Conservation (phyloP, 2,329 filamentous ascomycete species). For the Aureobasidium zeae region DNA sequence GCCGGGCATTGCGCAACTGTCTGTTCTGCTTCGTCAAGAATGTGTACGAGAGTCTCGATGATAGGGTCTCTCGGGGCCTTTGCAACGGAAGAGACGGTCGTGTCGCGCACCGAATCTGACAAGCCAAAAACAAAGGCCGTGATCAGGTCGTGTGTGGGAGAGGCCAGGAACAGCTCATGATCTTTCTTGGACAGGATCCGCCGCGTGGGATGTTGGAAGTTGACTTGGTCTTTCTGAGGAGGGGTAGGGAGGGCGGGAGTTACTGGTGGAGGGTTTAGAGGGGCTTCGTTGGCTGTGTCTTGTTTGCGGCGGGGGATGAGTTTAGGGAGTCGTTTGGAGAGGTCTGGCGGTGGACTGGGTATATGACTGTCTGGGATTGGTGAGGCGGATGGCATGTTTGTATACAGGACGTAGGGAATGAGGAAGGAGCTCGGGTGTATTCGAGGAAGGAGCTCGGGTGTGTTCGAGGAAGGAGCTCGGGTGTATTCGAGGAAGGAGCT, state of each 20-base stretch:
- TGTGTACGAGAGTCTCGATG: slow-evolving; percentile 54
- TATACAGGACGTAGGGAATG: too few relatives aligned
- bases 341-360: slow-evolving; percentile 31
- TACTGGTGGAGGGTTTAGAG: slow-evolving; percentile 52
- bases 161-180: slow-evolving; percentile 70
- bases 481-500: too few relatives aligned
- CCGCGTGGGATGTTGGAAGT: slow-evolving; percentile 59
- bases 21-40: slow-evolving; percentile 60
- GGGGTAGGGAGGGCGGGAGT: slow-evolving; percentile 66
- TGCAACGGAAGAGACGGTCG: slow-evolving; percentile 53
- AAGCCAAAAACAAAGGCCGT: slow-evolving; percentile 79
- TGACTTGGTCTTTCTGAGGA: slow-evolving; percentile 44
- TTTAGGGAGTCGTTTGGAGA: slow-evolving; percentile 54
- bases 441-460: too few relatives aligned
- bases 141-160: slow-evolving; percentile 65
- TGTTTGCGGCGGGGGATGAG: slow-evolving; percentile 56
- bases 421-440: too few relatives aligned
- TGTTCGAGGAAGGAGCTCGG: too few relatives aligned
- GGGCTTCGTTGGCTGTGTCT: slow-evolving; percentile 33
- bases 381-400: slow-evolving; percentile 53
- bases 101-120: slow-evolving; percentile 68
- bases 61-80: slow-evolving; percentile 47
- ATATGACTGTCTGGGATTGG: slow-evolving; percentile 67
- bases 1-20: slow-evolving; percentile 64
- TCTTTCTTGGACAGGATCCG: slow-evolving; percentile 75